Conservation (phyloP, 805 yeast genomes). For the Lipomyces spencermartinsiae region DNA sequence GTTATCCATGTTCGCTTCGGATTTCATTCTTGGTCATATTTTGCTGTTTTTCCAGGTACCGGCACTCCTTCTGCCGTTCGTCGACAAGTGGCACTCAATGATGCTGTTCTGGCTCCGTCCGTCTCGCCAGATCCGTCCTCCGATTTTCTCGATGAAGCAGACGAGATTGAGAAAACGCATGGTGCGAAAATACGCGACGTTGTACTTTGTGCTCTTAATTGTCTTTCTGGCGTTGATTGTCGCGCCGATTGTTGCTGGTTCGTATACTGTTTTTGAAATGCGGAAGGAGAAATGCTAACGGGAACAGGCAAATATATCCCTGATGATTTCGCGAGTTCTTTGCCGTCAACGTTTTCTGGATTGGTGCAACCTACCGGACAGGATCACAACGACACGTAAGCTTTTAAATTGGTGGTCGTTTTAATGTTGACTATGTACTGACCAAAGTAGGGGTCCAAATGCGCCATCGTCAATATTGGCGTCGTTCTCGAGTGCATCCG, state of each 20-base stretch:
- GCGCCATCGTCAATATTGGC: conserved; percentile 57
- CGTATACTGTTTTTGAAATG: conserved; percentile 38
- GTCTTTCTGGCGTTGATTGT: conserved; percentile 77
- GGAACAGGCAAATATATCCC: conserved; percentile 34
- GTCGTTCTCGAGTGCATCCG: conserved; percentile 34
- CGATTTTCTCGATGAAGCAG: conserved; percentile 95
- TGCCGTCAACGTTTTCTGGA: conserved; percentile 52
- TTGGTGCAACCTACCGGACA: conserved; percentile 88
- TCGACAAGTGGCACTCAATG: conserved; percentile 97
- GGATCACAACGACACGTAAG: conserved; percentile 76
- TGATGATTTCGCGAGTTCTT: conserved; percentile 46
- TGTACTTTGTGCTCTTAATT: conserved; percentile 74
- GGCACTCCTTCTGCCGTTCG: conserved; percentile 76
- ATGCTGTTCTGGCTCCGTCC: conserved; percentile 99
- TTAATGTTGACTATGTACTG: not conserved
- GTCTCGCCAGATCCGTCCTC: conserved; percentile 95
- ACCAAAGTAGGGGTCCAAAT: conserved; percentile 51
- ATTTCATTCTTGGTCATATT: conserved; percentile 90
- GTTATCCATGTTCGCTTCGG: conserved; percentile 95
- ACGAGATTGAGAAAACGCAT: conserved; percentile 95
- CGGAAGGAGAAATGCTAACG: not conserved
- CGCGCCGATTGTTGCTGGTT: conserved; percentile 90
- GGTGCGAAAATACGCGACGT: conserved; percentile 88
- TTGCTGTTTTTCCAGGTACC: conserved; percentile 90
- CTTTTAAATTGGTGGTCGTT: not conserved